A percentile compares a stretch with the other conserved stretches of the same genome.
Evolutionary conservation across 768 basidiomycete species (phyloP).

Genomic region (Lactarius akahatsu): DNA sequence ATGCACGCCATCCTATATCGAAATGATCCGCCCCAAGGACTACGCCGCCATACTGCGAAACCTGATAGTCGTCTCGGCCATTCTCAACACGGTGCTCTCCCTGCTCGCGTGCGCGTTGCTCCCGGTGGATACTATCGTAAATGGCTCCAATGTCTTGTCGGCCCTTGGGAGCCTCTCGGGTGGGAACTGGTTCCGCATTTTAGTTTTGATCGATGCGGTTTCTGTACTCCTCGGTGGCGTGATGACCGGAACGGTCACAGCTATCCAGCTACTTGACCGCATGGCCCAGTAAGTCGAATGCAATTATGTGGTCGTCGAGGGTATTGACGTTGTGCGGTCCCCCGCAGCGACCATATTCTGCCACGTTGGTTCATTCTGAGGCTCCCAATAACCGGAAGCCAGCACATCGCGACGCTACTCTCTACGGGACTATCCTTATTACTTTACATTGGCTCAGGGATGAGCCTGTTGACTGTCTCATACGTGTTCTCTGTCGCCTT

Average conservation of each 20-base stretch:
- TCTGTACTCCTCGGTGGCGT: slow-evolving; percentile 28
- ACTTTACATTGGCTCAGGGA: slow-evolving; percentile 28
- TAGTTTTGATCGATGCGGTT: slow-evolving; percentile 27
- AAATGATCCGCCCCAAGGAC: slow-evolving; percentile 23
- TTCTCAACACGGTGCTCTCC: slow-evolving; percentile 26
- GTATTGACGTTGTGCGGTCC: background rate
- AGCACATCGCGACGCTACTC: slow-evolving; percentile 20
- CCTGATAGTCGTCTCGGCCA: slow-evolving; percentile 23
- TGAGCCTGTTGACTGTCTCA: slow-evolving; percentile 28
- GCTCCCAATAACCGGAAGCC: slow-evolving; percentile 26
- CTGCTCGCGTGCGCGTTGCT: slow-evolving; percentile 25
- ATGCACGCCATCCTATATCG: slow-evolving; percentile 30
- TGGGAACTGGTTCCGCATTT: slow-evolving; percentile 27
- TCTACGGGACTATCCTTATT: slow-evolving; percentile 24
- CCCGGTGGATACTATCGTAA: slow-evolving; percentile 12
- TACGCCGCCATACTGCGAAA: slow-evolving; percentile 28
- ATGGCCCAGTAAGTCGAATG: slow-evolving; percentile 19
- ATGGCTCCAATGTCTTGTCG: slow-evolving; percentile 26
- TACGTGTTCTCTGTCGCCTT: slow-evolving; percentile 30
- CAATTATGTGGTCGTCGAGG: background rate
- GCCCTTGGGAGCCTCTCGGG: slow-evolving; percentile 24
- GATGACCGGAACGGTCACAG: slow-evolving; percentile 27
- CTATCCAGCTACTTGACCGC: slow-evolving; percentile 25
- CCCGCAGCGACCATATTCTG: slow-evolving; percentile 25
- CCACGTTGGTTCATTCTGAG: slow-evolving; percentile 25